Conservation (phyloP, 2,329 filamentous ascomycete genomes). For the Helminthosporium solani region DNA sequence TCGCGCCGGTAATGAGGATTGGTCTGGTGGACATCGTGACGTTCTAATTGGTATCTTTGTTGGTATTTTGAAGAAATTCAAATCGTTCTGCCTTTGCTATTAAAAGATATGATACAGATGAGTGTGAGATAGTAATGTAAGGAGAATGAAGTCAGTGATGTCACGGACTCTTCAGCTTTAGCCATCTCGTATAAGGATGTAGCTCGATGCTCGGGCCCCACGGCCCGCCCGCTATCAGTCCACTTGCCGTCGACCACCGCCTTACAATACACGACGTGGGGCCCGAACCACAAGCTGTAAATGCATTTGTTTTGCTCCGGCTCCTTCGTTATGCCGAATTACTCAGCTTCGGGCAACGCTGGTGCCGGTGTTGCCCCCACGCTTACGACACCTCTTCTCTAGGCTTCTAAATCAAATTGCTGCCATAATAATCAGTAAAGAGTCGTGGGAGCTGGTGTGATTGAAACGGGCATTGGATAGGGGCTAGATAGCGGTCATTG, state of each 20-base stretch:
- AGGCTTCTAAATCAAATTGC: not conserved
- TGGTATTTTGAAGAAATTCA: not conserved
- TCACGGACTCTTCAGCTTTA: not conserved
- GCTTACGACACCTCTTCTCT: not conserved
- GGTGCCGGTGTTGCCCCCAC: not conserved
- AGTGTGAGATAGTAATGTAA: not conserved
- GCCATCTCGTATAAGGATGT: not conserved
- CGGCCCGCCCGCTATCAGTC: not conserved
- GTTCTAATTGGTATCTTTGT: conserved; percentile 15
- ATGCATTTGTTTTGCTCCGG: not conserved
- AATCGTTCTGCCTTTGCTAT: too few species aligned
- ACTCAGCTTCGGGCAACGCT: not conserved
- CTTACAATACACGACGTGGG: not conserved
- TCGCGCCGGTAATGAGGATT: conserved; percentile 49
- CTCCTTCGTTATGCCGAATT: not conserved
- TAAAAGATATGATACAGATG: too few species aligned
- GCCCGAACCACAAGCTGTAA: not conserved
- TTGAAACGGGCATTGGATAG: not conserved
- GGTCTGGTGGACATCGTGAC: conserved; percentile 33
- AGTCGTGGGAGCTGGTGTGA: too few species aligned
- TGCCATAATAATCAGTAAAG: not conserved
- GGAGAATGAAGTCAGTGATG: not conserved
- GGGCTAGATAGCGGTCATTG: not conserved
- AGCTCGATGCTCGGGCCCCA: not conserved
- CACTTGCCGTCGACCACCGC: not conserved